Evolutionary conservation across 23 red algal genomes (phyloP).

Genomic region (Rhodosorus marinus): DNA sequence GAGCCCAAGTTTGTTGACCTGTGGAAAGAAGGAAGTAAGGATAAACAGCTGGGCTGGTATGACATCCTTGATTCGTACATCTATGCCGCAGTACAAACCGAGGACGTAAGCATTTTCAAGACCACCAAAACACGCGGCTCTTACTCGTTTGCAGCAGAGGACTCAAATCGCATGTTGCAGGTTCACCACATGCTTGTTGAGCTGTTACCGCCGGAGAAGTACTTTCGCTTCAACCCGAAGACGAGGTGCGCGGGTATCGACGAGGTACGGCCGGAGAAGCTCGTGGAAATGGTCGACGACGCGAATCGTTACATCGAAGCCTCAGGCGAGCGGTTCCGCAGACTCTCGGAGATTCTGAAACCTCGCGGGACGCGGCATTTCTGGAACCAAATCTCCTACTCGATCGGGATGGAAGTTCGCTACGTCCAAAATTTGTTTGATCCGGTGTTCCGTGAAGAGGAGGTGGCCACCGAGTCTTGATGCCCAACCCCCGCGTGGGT

Average conservation of each 20-base stretch:
- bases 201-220: constrained; percentile 61
- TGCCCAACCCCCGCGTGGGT: too few relatives aligned
- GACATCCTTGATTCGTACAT: constrained; percentile 86
- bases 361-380: too few relatives aligned
- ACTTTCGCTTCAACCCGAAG: constrained; percentile 87
- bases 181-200: constrained; percentile 86
- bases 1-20: neutral
- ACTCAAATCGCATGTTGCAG: too few relatives aligned
- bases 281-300: constrained; percentile 31
- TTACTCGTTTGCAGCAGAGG: too few relatives aligned
- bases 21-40: neutral
- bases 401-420: too few relatives aligned
- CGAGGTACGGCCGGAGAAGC: constrained; percentile 44
- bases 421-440: too few relatives aligned
- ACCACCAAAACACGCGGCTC: too few relatives aligned
- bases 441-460: too few relatives aligned
- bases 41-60: constrained; percentile 93
- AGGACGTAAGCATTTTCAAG: too few relatives aligned
- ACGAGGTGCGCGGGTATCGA: constrained; percentile 67
- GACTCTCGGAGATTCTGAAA: constrained; percentile 20
- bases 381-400: too few relatives aligned
- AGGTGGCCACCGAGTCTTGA: too few relatives aligned
- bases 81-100: constrained; percentile 68
- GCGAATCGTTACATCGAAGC: constrained; percentile 29
- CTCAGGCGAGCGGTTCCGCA: constrained; percentile 18